Evolutionary conservation across 148 eudicot species (phyloP), one percentile per base, ranked within the genome.

Genomic region (Drosera capensis): DNA sequence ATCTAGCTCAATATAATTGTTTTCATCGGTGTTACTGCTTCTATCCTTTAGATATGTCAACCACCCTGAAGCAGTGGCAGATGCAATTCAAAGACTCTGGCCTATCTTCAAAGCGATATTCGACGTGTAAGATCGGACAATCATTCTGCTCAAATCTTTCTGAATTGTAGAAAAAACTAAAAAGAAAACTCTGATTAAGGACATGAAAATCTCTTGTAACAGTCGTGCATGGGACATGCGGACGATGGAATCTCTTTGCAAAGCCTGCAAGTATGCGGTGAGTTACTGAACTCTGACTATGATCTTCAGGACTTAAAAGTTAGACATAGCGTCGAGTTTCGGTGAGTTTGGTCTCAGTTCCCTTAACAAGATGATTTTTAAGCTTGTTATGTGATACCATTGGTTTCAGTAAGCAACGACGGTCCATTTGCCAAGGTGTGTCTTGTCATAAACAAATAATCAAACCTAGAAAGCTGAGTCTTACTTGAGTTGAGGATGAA

Each of bases 141-240:
- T 28, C 22, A n/a, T 12, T n/a, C 18, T 16, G 14, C 14, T 43
- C 40, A 14, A 42, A 25, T 18, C 17, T 20, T 28, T 40, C 45
- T 49, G n/a, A n/a, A n/a, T n/a, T n/a, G n/a, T n/a, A n/a, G n/a
- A n/a, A n/a, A n/a, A n/a, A n/a, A n/a, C n/a, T n/a, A n/a, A n/a
- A n/a, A n/a, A n/a, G n/a, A n/a, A n/a, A n/a, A n/a, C n/a, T 14
- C 45, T 48, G 22, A 52, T 37, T 6, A 21, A 1, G 40, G 6
- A 53, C 8, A 58, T 57, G 43, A 29, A 39, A 20, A 37, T 34
- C 2, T 15, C 38, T 50, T 57, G 20, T 12, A 64, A 59, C 82
- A 92, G 99, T 45, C 99, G 99, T 62, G 95, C 99, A 35, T 92
- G 99, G 99, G 99, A 92, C 57, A 85, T 73, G 83, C 68, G 90